A percentile compares a stretch with the other conserved stretches of the same genome.
Evolutionary conservation across 1,284 basidiomycete species (phyloP).

Genomic region (Tilletiopsis washingtonensis): DNA sequence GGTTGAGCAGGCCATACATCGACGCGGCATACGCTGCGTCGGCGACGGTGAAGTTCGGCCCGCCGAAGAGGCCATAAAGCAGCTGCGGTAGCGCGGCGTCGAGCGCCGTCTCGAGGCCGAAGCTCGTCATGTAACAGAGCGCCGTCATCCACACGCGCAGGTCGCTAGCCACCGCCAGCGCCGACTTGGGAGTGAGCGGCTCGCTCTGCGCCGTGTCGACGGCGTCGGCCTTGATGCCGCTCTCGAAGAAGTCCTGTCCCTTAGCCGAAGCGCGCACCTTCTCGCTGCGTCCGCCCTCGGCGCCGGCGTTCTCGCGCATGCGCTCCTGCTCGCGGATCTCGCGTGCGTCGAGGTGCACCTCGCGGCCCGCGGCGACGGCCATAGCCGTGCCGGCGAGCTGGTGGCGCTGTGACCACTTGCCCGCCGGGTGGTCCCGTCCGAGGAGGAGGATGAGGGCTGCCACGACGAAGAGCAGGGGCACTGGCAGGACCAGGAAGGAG

Average conservation of each 20-base stretch:
- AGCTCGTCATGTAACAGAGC: constrained; percentile 52
- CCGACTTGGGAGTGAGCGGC: constrained; percentile 50
- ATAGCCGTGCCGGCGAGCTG: constrained; percentile 50
- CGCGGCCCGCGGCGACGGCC: constrained; percentile 44
- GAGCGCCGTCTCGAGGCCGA: constrained; percentile 59
- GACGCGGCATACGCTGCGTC: constrained; percentile 44
- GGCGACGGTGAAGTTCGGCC: constrained; percentile 20
- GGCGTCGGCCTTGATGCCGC: constrained; percentile 15
- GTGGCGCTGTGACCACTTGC: constrained; percentile 57
- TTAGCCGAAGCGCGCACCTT: constrained; percentile 18
- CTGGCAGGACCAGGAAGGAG: constrained; percentile 57
- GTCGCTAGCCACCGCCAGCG: constrained; percentile 49
- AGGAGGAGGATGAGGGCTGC: constrained; percentile 53
- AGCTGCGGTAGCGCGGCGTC: constrained; percentile 57
- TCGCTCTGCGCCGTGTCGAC: constrained; percentile 55
- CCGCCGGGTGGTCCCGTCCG: constrained; percentile 59
- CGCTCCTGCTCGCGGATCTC: constrained; percentile 41
- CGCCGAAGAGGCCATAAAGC: constrained; percentile 46
- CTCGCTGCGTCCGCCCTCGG: constrained; percentile 21
- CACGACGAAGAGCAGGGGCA: constrained; percentile 55
- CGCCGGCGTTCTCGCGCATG: constrained; percentile 7
- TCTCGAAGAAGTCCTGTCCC: constrained; percentile 32
- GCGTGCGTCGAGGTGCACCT: constrained; percentile 37
- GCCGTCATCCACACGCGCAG: constrained; percentile 60
- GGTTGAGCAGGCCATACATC: constrained; percentile 55